Evolutionary conservation across 176 grass and related monocot species (phyloP).

Genomic region (Aegilops umbellulata): DNA sequence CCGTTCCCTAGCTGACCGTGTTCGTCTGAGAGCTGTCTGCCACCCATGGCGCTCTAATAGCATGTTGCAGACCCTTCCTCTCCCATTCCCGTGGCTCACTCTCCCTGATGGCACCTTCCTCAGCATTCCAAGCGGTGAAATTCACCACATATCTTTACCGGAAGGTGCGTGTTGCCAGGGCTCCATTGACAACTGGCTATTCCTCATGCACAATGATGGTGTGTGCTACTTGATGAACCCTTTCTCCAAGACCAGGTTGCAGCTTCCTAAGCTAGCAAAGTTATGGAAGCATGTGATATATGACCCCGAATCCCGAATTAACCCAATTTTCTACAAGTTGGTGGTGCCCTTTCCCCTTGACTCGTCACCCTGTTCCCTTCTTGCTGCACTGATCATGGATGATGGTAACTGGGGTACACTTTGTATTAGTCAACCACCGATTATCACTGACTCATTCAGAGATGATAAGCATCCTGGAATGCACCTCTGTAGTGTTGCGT

Average conservation of each 20-base stretch:
- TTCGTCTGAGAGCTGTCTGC: not conserved
- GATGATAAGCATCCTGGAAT: not conserved
- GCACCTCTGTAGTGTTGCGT: not conserved
- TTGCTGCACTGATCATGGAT: not conserved
- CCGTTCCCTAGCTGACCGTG: not conserved
- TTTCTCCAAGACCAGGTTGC: too few relatives aligned
- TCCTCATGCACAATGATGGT: not conserved
- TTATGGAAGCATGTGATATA: not conserved
- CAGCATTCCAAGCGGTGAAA: not conserved
- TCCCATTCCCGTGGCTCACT: not conserved
- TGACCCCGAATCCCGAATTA: not conserved
- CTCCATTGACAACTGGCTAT: not conserved
- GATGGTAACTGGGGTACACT: not conserved
- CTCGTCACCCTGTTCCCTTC: not conserved
- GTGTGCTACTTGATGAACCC: not conserved
- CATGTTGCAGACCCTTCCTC: not conserved
- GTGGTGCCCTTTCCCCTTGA: not conserved
- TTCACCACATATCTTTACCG: not conserved
- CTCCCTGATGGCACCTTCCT: slow-evolving; percentile 2
- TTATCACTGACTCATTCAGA: not conserved
- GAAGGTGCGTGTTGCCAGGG: not conserved
- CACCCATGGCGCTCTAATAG: not conserved
- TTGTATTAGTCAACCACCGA: not conserved
- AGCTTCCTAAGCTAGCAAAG: not conserved
- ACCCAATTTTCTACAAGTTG: not conserved